Percentiles rank a stretch among this genome's conserved stretches.
Conservation (phyloP, 176 grass and related monocot species). For the Oryza rufipogon region DNA sequence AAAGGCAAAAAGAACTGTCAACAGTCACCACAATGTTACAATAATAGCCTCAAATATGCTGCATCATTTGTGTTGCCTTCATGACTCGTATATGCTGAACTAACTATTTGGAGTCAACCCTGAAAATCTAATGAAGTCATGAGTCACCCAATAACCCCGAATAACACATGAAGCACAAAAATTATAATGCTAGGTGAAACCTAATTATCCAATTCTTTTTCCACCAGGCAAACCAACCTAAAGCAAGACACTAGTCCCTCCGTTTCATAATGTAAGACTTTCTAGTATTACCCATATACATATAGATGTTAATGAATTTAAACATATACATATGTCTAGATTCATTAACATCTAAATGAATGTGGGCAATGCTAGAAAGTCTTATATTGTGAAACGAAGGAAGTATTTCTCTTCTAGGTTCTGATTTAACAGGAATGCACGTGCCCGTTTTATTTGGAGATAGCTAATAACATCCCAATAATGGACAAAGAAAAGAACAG, state of each 20-base stretch:
- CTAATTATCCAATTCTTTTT: background rate
- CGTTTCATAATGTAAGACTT: too few species aligned
- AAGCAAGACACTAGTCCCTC: background rate
- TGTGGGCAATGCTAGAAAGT: too few species aligned
- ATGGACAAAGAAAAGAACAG: background rate
- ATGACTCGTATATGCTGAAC: background rate
- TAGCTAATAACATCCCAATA: background rate
- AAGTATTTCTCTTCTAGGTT: background rate
- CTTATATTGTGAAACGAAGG: too few species aligned
- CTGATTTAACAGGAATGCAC: background rate
- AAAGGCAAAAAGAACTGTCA: background rate
- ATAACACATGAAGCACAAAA: background rate
- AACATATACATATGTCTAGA: too few species aligned
- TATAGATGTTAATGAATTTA: too few species aligned
- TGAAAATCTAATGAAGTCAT: background rate
- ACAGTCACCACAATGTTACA: background rate
- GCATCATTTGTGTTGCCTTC: background rate
- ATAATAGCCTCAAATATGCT: background rate
- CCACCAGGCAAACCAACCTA: background rate
- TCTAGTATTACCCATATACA: too few species aligned
- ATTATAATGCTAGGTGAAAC: background rate
- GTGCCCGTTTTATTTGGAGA: background rate
- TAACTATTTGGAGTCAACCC: background rate
- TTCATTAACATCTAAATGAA: too few species aligned
- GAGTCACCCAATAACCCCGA: background rate